phyloP scores from a whole-genome alignment of 2,329 filamentous ascomycete species.

The Trichophaea hybrida region DNA sequence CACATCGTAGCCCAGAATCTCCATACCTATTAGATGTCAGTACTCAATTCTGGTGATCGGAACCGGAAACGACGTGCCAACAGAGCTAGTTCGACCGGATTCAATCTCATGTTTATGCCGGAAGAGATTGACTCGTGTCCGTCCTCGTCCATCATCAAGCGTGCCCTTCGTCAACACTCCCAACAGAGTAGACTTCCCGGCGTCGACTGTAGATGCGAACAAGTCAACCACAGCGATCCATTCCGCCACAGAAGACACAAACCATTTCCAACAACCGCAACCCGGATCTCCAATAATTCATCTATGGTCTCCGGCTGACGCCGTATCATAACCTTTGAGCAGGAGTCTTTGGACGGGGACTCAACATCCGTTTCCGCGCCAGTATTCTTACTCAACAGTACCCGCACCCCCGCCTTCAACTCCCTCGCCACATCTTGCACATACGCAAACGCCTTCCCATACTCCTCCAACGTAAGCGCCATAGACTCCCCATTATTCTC shows the following conservation, averaged over 20 bases:
- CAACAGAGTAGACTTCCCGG: conserved; percentile 90
- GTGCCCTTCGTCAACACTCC: conserved; percentile 92
- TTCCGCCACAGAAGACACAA: conserved; percentile 24
- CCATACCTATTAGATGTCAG: conserved; percentile 52
- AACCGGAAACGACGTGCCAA: conserved; percentile 51
- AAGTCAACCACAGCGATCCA: background rate
- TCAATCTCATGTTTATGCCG: conserved; percentile 97
- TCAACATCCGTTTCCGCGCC: conserved; percentile 46
- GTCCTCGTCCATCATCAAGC: conserved; percentile 85
- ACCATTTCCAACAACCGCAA: conserved; percentile 93
- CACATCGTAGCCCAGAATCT: conserved; percentile 95
- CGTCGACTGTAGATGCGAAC: conserved; percentile 51
- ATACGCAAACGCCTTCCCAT: conserved; percentile 55
- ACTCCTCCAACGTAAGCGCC: conserved; percentile 58
- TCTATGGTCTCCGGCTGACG: conserved; percentile 59
- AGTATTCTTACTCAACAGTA: conserved; percentile 83
- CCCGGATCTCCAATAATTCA: conserved; percentile 84
- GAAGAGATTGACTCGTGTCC: conserved; percentile 88
- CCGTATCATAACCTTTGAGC: conserved; percentile 76
- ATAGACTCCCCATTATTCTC: conserved; percentile 83
- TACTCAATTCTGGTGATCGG: background rate
- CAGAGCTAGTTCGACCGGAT: conserved; percentile 84
- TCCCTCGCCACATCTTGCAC: conserved; percentile 50
- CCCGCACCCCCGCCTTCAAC: conserved; percentile 55
- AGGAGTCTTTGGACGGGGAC: conserved; percentile 46